These are phyloP conservation scores for Nothophytophthora sp. DNA, from an alignment of 352 stramenopile species.

Conservation along the genomic window DNA sequence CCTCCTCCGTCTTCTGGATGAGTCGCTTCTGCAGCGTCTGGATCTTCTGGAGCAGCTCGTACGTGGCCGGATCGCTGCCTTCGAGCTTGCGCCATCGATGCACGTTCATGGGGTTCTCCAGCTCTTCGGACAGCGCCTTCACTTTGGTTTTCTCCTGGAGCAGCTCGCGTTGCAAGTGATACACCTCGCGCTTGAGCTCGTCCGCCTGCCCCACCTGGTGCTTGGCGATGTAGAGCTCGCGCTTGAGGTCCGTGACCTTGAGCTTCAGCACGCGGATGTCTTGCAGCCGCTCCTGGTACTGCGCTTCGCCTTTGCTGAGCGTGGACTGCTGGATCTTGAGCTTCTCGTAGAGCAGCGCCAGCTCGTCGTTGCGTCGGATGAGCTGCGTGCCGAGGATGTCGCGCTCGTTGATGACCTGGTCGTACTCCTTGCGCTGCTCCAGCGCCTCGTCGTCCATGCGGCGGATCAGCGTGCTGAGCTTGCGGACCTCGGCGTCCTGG, in stretches of 20 bases:
- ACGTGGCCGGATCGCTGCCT: conserved; percentile 94
- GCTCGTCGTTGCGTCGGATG: conserved; percentile 96
- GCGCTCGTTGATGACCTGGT: conserved; percentile 96
- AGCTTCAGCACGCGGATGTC: conserved; percentile 96
- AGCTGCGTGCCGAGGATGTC: conserved; percentile 97
- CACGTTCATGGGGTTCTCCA: conserved; percentile 98
- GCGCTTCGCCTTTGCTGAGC: conserved; percentile 91
- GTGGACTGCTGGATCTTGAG: conserved; percentile 97
- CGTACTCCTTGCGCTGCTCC: conserved; percentile 95
- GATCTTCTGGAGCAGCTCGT: conserved; percentile 97
- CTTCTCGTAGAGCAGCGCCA: conserved; percentile 97
- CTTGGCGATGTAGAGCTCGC: conserved; percentile 91
- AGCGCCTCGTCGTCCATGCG: conserved; percentile 94
- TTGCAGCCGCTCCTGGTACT: conserved; percentile 93
- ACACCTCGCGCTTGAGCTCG: conserved; percentile 89
- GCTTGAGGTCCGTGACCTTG: conserved; percentile 94
- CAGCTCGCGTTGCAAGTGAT: conserved; percentile 91
- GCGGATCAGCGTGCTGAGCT: conserved; percentile 91
- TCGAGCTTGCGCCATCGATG: conserved; percentile 98
- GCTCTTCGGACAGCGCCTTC: conserved; percentile 94
- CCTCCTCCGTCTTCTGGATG: conserved; percentile 96
- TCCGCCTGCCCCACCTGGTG: conserved; percentile 87
- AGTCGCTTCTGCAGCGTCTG: conserved; percentile 94
- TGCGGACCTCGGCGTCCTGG: conserved; percentile 94
- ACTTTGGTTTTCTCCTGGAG: conserved; percentile 97